A percentile compares a stretch with the other conserved stretches of the same genome.
phyloP scores from a whole-genome alignment of 495 filamentous ascomycete species.

The Bacidia gigantensis region DNA sequence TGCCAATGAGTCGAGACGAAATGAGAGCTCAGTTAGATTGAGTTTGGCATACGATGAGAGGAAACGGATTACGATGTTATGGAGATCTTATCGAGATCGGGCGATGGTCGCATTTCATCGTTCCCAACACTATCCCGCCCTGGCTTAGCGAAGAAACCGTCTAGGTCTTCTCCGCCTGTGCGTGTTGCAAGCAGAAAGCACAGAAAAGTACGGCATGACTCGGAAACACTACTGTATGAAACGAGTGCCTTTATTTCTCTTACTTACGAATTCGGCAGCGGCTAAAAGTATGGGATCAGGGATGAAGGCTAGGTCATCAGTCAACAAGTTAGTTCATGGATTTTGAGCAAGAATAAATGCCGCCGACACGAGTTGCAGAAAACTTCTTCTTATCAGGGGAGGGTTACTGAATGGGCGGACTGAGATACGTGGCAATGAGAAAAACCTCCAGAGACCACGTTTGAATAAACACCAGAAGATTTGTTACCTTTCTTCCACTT shows the following conservation, averaged over 20 bases:
- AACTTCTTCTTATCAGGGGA: neutral
- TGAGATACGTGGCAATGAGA: neutral
- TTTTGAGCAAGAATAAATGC: neutral
- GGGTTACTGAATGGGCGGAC: neutral
- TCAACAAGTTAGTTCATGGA: neutral
- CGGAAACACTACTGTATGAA: neutral
- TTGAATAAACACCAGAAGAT: neutral
- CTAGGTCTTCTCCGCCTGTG: neutral
- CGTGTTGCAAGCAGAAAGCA: neutral
- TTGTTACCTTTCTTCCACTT: neutral
- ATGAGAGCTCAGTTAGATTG: conserved; percentile 98
- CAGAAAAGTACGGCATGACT: conserved; percentile 1
- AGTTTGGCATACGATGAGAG: conserved; percentile 24
- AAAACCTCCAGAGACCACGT: neutral
- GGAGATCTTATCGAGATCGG: conserved; percentile 16
- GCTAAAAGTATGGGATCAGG: neutral
- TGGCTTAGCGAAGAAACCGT: neutral
- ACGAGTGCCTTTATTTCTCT: neutral
- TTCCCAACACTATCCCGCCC: conserved; percentile 5
- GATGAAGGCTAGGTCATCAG: neutral
- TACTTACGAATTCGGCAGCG: neutral
- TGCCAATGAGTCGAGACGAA: conserved; percentile 75
- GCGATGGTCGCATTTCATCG: neutral
- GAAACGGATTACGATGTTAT: conserved; percentile 30
- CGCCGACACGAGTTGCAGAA: neutral